A percentile compares a stretch with the other conserved stretches of the same genome.
phyloP scores from a whole-genome alignment of 495 filamentous ascomycete species.

The Talaromyces wortmannii region DNA sequence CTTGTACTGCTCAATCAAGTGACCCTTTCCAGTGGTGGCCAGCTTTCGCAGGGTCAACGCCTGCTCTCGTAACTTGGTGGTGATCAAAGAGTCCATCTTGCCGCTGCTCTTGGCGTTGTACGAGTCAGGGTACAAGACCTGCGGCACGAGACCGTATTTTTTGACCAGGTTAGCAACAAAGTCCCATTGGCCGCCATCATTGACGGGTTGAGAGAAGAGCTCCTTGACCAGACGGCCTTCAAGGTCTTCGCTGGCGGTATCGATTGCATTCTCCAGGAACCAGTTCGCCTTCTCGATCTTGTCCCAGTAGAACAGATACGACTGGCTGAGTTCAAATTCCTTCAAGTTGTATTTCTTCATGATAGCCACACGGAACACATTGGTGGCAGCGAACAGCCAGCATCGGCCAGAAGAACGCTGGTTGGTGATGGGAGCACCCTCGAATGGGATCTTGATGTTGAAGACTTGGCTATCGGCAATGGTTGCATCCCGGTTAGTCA shows the following conservation, averaged over 20 bases:
- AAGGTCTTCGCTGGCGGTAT: conserved; percentile 60
- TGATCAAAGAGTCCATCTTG: conserved; percentile 67
- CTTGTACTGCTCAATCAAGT: conserved; percentile 44
- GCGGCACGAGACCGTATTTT: conserved; percentile 81
- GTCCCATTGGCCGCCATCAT: conserved; percentile 87
- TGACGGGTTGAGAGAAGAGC: conserved; percentile 57
- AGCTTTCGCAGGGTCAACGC: conserved; percentile 58
- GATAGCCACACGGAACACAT: conserved; percentile 77
- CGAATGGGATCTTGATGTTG: conserved; percentile 74
- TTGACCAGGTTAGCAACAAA: conserved; percentile 81
- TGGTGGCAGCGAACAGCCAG: conserved; percentile 85
- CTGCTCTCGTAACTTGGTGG: conserved; percentile 81
- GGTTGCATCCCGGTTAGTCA: conserved; percentile 39
- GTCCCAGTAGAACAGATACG: conserved; percentile 92
- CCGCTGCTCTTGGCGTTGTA: conserved; percentile 65
- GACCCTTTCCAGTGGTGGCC: conserved; percentile 16
- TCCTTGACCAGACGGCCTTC: conserved; percentile 63
- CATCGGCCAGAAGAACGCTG: conserved; percentile 73
- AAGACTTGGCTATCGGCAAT: conserved; percentile 68
- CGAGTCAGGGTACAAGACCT: conserved; percentile 70
- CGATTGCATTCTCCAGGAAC: conserved; percentile 75
- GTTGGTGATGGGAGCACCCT: conserved; percentile 80
- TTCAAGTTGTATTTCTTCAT: conserved; percentile 73
- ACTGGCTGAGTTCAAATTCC: conserved; percentile 78
- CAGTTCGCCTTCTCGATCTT: conserved; percentile 90